A percentile compares a stretch with the other conserved stretches of the same genome.
phyloP scores from a whole-genome alignment of 2,329 filamentous ascomycete genomes.

The Colletotrichum sp. region DNA sequence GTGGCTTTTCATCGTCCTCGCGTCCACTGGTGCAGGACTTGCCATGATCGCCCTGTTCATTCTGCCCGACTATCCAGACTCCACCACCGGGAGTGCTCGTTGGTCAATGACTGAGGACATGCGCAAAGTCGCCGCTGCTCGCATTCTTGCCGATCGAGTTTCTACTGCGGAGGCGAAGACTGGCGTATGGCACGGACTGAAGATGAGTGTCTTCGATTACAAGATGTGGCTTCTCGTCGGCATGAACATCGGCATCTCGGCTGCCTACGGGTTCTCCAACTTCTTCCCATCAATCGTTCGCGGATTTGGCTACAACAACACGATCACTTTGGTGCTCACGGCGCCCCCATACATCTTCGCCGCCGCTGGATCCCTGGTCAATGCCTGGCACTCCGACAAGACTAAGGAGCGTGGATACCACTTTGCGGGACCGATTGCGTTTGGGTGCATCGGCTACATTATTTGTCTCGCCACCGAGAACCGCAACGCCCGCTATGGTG shows the following conservation, averaged over 20 bases:
- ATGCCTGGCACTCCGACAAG: constrained; percentile 25
- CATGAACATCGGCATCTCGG: constrained; percentile 25
- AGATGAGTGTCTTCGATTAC: constrained; percentile 25
- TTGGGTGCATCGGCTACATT: constrained; percentile 28
- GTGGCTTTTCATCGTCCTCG: constrained; percentile 46
- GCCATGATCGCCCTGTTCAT: constrained; percentile 24
- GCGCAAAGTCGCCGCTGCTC: constrained; percentile 25
- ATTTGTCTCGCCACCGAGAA: constrained; percentile 26
- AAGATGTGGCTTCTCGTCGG: constrained; percentile 27
- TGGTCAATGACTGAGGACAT: constrained; percentile 28
- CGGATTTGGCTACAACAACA: constrained; percentile 23
- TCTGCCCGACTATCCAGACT: constrained; percentile 27
- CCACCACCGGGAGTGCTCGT: constrained; percentile 24
- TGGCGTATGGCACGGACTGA: constrained; percentile 25
- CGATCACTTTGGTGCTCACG: constrained; percentile 25
- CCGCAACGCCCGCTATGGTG: constrained; percentile 21
- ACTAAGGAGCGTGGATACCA: constrained; percentile 26
- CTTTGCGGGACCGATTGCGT: constrained; percentile 16
- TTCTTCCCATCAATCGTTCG: constrained; percentile 28
- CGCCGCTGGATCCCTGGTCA: constrained; percentile 20
- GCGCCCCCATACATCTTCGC: constrained; percentile 27
- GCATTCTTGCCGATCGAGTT: constrained; percentile 26
- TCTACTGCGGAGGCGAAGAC: constrained; percentile 25
- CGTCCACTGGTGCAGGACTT: constrained; percentile 19
- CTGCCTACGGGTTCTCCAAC: constrained; percentile 25